phyloP scores from a whole-genome alignment of 345 rosid genomes.

The Garcia nutans region DNA sequence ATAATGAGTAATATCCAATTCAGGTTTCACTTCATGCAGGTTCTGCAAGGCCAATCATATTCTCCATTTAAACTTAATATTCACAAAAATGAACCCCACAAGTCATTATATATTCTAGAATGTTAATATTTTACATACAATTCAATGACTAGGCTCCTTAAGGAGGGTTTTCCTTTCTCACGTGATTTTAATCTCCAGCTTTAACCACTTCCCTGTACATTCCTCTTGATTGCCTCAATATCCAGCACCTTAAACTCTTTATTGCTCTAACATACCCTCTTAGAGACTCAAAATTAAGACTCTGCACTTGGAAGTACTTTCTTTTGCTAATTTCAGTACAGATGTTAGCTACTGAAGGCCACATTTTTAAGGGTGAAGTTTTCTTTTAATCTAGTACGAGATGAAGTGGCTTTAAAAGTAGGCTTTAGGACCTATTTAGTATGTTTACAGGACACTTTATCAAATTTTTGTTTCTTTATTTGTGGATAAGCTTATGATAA shows the following conservation, averaged over 20 bases:
- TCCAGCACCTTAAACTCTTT: background rate
- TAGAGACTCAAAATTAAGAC: background rate
- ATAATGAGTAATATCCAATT: background rate
- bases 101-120: background rate
- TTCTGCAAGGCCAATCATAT: background rate
- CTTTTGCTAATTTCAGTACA: background rate
- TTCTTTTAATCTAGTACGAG: background rate
- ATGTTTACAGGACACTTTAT: background rate
- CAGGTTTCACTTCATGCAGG: background rate
- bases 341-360: background rate
- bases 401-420: background rate
- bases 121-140: background rate
- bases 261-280: background rate
- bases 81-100: background rate
- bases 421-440: background rate
- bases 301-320: background rate
- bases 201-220: background rate
- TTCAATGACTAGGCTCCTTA: background rate
- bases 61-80: too few species aligned
- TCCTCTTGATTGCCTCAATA: background rate
- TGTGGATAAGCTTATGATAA: background rate
- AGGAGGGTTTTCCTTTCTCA: background rate
- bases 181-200: background rate
- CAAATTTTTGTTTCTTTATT: background rate
- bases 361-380: background rate